phyloP scores from a whole-genome alignment of 2,329 filamentous ascomycete genomes.

The Diaporthe ampelina region DNA sequence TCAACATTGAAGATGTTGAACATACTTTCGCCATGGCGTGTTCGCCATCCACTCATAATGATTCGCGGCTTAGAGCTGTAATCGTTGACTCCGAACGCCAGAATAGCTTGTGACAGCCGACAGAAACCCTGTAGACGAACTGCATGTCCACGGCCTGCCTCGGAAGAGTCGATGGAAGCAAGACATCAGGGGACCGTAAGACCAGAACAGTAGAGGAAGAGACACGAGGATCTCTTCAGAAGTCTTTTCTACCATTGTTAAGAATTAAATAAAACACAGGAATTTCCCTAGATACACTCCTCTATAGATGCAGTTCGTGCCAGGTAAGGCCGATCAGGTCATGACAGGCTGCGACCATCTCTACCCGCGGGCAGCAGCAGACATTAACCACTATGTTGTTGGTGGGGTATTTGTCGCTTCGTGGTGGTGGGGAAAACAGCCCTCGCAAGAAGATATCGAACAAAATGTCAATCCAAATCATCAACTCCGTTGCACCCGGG shows the following conservation, averaged over 20 bases:
- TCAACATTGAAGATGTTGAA: neutral
- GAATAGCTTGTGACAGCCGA: neutral
- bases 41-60: neutral
- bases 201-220: neutral
- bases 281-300: conserved; percentile 37
- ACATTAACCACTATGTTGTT: conserved; percentile 37
- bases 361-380: conserved; percentile 34
- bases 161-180: neutral
- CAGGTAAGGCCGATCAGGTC: conserved; percentile 27
- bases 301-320: conserved; percentile 38
- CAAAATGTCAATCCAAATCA: conserved; percentile 33
- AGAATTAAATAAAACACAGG: conserved; percentile 40
- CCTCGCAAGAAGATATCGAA: conserved; percentile 26
- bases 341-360: conserved; percentile 31
- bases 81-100: neutral
- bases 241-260: conserved; percentile 40
- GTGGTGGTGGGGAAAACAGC: neutral
- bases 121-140: neutral
- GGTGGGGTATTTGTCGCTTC: conserved; percentile 28
- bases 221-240: conserved; percentile 17
- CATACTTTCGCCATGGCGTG: neutral
- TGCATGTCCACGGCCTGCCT: neutral
- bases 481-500: conserved; percentile 31
- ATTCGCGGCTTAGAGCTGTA: neutral
- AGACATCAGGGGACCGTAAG: neutral